Conservation (phyloP, 805 yeast genomes). For the Ascoidea asiatica region DNA sequence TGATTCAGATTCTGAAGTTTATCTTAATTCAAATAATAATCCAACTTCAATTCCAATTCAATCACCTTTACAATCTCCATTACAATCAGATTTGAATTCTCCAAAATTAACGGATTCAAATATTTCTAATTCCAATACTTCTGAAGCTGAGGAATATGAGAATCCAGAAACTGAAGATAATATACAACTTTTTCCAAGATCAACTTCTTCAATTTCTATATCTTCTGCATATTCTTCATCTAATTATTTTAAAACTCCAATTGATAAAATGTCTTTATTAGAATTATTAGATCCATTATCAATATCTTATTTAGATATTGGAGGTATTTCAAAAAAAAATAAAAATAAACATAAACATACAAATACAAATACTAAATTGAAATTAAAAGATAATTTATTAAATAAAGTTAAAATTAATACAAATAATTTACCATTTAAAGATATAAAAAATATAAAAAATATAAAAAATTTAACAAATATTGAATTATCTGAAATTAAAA, state of each 20-base stretch:
- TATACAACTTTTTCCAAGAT: too few relatives aligned
- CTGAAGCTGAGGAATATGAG: too few relatives aligned
- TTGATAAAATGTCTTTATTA: slow-evolving; percentile 15
- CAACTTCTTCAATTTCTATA: background rate
- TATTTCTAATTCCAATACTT: too few relatives aligned
- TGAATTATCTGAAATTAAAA: slow-evolving; percentile 14
- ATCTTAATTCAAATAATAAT: too few relatives aligned
- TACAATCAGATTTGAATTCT: too few relatives aligned
- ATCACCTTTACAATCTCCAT: too few relatives aligned
- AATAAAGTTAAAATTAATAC: slow-evolving; percentile 6
- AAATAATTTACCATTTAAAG: slow-evolving; percentile 10
- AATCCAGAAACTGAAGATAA: too few relatives aligned
- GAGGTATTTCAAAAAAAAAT: slow-evolving; percentile 15
- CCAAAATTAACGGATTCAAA: too few relatives aligned
- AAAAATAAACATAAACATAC: too few relatives aligned
- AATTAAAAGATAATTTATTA: background rate
- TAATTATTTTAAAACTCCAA: slow-evolving; percentile 11
- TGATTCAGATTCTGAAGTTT: too few relatives aligned
- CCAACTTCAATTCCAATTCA: too few relatives aligned
- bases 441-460: slow-evolving; percentile 10
- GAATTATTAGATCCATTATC: slow-evolving; percentile 19
- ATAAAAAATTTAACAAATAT: slow-evolving; percentile 10
- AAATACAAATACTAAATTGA: slow-evolving; percentile 11
- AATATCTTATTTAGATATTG: slow-evolving; percentile 11
- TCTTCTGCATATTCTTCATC: slow-evolving; percentile 4